Evolutionary conservation across 2,329 filamentous ascomycete genomes (phyloP).

Genomic region (Paecilomyces dactylethromorphus): DNA sequence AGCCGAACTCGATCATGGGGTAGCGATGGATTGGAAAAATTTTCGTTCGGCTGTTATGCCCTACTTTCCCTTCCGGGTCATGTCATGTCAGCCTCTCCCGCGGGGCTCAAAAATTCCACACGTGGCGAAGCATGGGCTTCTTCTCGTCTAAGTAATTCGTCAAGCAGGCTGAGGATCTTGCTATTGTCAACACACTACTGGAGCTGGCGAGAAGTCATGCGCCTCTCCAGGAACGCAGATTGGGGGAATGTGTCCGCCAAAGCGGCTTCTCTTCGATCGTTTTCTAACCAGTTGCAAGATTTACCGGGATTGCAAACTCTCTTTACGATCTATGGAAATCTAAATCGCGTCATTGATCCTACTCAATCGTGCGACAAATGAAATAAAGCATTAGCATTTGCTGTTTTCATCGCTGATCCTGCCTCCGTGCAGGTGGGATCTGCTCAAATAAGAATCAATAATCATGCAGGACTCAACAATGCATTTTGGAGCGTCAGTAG

Average conservation of each 20-base stretch:
- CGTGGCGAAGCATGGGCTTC: neutral
- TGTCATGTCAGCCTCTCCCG: neutral
- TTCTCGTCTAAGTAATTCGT: neutral
- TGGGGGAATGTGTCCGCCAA: neutral
- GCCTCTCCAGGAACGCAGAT: no score
- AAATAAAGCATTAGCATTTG: neutral
- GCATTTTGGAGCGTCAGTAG: neutral
- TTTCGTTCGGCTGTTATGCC: neutral
- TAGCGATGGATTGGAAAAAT: neutral
- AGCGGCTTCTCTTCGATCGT: neutral
- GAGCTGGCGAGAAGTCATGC: no score
- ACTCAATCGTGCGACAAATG: neutral
- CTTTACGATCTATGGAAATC: neutral
- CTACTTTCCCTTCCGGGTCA: neutral
- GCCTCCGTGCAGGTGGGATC: neutral
- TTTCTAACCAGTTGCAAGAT: neutral
- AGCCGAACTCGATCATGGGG: neutral
- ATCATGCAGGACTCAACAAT: neutral
- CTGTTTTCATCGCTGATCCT: neutral
- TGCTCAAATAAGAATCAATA: neutral
- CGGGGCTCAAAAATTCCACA: neutral
- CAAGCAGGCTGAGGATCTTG: neutral
- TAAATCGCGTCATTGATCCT: neutral
- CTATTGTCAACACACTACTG: neutral
- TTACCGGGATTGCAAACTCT: neutral